These are phyloP conservation scores for Pichia exigua DNA, from an alignment of 805 yeast species.

Conservation along the genomic window DNA sequence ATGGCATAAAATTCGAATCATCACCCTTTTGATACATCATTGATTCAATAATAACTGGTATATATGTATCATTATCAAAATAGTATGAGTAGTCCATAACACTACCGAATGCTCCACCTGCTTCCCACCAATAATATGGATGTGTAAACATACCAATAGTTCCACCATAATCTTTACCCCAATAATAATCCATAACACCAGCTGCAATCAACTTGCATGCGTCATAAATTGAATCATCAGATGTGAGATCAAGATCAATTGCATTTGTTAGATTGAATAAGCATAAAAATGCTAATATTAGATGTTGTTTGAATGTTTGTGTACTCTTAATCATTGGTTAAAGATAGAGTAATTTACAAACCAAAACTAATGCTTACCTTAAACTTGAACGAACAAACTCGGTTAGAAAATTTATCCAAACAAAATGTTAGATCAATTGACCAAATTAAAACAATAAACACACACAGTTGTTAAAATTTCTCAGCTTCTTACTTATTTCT, in stretches of 20 bases:
- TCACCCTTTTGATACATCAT: constrained; percentile 68
- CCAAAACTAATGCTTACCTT: background rate
- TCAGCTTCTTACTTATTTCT: background rate
- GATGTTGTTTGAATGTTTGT: background rate
- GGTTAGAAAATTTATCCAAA: background rate
- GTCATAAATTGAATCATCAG: constrained; percentile 37
- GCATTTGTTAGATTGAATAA: background rate
- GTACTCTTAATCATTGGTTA: background rate
- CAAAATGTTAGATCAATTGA: too few relatives aligned
- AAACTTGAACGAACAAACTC: background rate
- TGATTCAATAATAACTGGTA: constrained; percentile 49
- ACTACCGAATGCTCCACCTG: constrained; percentile 92
- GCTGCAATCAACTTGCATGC: constrained; percentile 46
- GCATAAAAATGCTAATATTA: background rate
- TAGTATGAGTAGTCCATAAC: constrained; percentile 71
- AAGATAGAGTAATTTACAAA: background rate
- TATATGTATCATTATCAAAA: constrained; percentile 64
- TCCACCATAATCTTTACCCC: constrained; percentile 58
- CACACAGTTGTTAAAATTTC: too few relatives aligned
- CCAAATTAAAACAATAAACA: background rate
- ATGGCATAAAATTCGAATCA: constrained; percentile 73
- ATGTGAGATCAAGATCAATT: constrained; percentile 31
- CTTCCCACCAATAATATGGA: constrained; percentile 99
- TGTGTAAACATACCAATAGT: constrained; percentile 77
- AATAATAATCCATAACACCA: constrained; percentile 66